These are phyloP conservation scores for Reutealis trisperma DNA, from an alignment of 345 rosid genomes.

Conservation along the genomic window DNA sequence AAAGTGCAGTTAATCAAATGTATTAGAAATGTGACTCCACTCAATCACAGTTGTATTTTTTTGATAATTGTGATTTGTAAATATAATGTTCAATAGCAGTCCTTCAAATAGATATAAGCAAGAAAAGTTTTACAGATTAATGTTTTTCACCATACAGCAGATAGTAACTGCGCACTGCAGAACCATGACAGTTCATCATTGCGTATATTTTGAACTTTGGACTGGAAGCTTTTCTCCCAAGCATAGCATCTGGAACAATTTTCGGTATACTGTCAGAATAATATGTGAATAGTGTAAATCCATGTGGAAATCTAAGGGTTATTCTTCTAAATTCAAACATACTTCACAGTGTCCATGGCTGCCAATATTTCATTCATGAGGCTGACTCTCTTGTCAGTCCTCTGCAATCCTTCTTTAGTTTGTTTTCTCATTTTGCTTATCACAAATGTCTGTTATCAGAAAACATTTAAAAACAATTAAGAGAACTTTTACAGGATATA, in stretches of 20 bases:
- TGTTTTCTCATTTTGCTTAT: slow-evolving; percentile 33
- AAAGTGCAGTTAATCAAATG: no score
- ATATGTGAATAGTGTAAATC: not conserved
- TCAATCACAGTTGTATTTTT: not conserved
- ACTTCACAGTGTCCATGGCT: slow-evolving; percentile 39
- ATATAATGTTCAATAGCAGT: not conserved
- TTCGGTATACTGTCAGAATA: not conserved
- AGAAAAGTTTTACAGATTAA: not conserved
- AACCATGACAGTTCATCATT: slow-evolving; percentile 37
- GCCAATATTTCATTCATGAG: slow-evolving; percentile 40
- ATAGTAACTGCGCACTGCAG: slow-evolving; percentile 29
- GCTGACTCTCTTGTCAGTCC: slow-evolving; percentile 41
- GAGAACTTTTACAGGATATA: not conserved
- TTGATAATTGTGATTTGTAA: not conserved
- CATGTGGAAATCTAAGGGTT: not conserved
- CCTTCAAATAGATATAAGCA: not conserved
- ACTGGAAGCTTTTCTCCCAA: slow-evolving; percentile 41
- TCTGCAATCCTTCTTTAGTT: slow-evolving; percentile 37
- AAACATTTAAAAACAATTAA: not conserved
- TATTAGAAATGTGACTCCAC: not conserved
- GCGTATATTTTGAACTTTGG: slow-evolving; percentile 33
- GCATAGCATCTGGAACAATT: slow-evolving; percentile 34
- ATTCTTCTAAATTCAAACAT: slow-evolving; percentile 13
- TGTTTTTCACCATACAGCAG: slow-evolving; percentile 26
- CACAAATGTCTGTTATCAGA: slow-evolving; percentile 26